These are phyloP conservation scores for Rutidosis leptorrhynchoides DNA, from an alignment of 129 eudicot species.

Conservation along the genomic window DNA sequence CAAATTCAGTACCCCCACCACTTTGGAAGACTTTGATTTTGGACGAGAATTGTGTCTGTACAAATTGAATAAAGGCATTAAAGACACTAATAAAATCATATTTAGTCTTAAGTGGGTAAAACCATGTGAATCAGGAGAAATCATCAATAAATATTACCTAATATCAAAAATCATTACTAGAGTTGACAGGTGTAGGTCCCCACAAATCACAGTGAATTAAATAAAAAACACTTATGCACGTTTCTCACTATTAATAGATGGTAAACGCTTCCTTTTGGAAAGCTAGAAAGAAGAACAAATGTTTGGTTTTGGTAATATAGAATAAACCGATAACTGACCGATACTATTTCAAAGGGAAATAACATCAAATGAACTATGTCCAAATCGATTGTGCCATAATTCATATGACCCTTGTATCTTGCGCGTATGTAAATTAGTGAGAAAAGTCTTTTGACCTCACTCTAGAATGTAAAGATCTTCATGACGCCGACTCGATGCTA, in stretches of 20 bases:
- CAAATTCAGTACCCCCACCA: conserved; percentile 12
- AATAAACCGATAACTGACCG: neutral
- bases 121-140: neutral
- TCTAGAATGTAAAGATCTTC: neutral
- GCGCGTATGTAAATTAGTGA: neutral
- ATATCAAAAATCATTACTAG: neutral
- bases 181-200: neutral
- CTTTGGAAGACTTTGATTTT: conserved; percentile 9
- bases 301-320: neutral
- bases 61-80: neutral
- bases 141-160: neutral
- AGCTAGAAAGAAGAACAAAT: neutral
- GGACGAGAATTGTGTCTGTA: conserved; percentile 1
- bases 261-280: neutral
- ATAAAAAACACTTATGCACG: neutral
- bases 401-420: neutral
- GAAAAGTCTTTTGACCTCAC: neutral
- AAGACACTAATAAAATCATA: neutral
- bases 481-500: neutral
- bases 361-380: neutral
- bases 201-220: neutral
- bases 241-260: neutral
- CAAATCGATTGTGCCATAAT: neutral
- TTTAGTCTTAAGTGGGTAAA: neutral
- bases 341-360: neutral